Base-by-base conservation (phyloP, 768 basidiomycete species). In the Saitozyma podzolica region DNA sequence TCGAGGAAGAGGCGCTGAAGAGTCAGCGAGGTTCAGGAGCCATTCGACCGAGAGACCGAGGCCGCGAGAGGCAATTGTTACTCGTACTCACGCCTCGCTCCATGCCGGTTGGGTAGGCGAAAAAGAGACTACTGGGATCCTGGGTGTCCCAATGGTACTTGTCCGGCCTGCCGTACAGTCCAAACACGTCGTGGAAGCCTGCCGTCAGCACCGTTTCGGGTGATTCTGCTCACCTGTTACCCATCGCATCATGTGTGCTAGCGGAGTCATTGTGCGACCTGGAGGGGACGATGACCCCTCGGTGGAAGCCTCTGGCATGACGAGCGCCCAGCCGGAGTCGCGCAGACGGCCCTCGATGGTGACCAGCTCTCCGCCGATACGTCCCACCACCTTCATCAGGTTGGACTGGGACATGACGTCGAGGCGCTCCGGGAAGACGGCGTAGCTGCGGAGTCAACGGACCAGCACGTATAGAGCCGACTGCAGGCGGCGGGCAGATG, bases 401-500 rank as follows among this genome's bases (percentile, higher is more conserved):
- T 91, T 92, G 66, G 92, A 93, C 70, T 86, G 83, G 65, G 84
- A 88, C 80, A 98, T 93, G 67, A 96, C 81, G 68, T 92, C 91
- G 9, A 91, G 90, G n/a, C 91, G 85, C 76, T 97, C 95, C 1
- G 95, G 95, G 77, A 93, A 99, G 9, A 99, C 91, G 3, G 91
- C 91, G 74, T 93, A 79, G 2, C 77, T 78, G 56, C 13, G 42
- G 3, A 9, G 20, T 69, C 40, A 62, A 57, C 62, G 48, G 14
- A 45, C 19, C 40, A 14, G 29, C 6, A 0, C 42, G 7, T 4
- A 11, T 8, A 40, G 20, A 13, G 10, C 14, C 29, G 29, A 29
- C 29, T 29, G 42, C 61, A 14, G 37, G 16, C 29, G 29, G 29
- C 29, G 29, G 29, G 45, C 39, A 45, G 37, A 40, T 19, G 29